Conservation (phyloP, 306 rosid species). For the Quercus glauca region DNA sequence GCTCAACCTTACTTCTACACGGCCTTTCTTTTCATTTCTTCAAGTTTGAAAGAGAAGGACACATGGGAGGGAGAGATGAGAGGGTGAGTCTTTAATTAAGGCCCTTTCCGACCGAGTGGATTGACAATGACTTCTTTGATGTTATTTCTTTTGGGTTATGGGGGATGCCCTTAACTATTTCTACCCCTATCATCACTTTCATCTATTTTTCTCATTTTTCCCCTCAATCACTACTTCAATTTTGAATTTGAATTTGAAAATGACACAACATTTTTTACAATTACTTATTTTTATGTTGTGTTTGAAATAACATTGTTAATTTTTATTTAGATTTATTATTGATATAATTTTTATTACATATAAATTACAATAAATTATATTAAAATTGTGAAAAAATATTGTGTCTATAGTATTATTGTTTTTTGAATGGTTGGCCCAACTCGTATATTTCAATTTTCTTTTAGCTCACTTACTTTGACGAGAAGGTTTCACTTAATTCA, state of each 20-base stretch:
- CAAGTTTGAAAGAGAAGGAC: slow-evolving; percentile 11
- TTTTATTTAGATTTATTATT: too few species aligned
- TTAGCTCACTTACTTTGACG: slow-evolving; percentile 37
- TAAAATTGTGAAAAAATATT: too few species aligned
- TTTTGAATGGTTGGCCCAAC: slow-evolving; percentile 1
- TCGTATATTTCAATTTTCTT: not conserved
- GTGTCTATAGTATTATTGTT: not conserved
- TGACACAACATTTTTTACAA: too few species aligned
- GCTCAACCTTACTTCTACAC: slow-evolving; percentile 31
- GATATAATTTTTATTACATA: too few species aligned
- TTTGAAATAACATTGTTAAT: too few species aligned
- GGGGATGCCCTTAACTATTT: slow-evolving; percentile 38
- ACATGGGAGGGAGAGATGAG: not conserved
- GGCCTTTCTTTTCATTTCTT: slow-evolving; percentile 33
- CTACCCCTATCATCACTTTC: too few species aligned
- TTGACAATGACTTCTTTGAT: slow-evolving; percentile 42
- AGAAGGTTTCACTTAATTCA: slow-evolving; percentile 1
- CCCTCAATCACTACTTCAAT: too few species aligned
- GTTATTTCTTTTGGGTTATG: slow-evolving; percentile 42
- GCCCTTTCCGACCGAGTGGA: slow-evolving; percentile 30
- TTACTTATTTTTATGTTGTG: too few species aligned
- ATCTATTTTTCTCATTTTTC: not conserved
- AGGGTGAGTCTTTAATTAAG: not conserved
- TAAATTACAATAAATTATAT: not conserved
- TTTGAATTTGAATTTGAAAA: too few species aligned